phyloP scores from a whole-genome alignment of 352 stramenopile genomes.

The Peronospora tabacina region DNA sequence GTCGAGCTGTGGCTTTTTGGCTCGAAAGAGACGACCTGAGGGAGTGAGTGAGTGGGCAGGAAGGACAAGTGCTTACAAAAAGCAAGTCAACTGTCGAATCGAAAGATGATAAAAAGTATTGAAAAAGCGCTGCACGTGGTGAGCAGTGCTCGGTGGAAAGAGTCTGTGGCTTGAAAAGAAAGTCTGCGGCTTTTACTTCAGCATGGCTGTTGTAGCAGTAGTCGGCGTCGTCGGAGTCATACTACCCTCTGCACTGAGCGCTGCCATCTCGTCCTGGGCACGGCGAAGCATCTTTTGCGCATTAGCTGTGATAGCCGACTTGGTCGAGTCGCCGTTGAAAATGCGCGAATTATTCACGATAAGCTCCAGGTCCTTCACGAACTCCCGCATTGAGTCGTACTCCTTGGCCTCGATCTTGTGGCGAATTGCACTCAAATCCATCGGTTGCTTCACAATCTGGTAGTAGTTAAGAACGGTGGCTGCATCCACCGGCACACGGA shows the following conservation, averaged over 20 bases:
- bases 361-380: slow-evolving; percentile 80
- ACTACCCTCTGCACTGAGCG: slow-evolving; percentile 47
- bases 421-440: slow-evolving; percentile 66
- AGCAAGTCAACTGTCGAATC: no score
- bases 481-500: slow-evolving; percentile 58
- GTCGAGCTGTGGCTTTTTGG: no score
- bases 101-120: no score
- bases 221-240: slow-evolving; percentile 29
- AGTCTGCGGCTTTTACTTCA: slow-evolving; percentile 10
- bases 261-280: slow-evolving; percentile 67
- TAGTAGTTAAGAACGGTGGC: slow-evolving; percentile 67
- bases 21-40: no score
- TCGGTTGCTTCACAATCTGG: slow-evolving; percentile 78
- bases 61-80: background rate
- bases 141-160: no score
- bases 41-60: no score
- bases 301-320: slow-evolving; percentile 70
- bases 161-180: no score
- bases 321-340: slow-evolving; percentile 68
- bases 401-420: slow-evolving; percentile 53
- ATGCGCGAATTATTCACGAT: slow-evolving; percentile 80
- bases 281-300: slow-evolving; percentile 66
- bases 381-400: slow-evolving; percentile 83
- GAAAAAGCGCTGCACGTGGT: no score
- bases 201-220: slow-evolving; percentile 16